These are phyloP conservation scores for Cryptosporidium ubiquitum DNA, from an alignment of 169 alveolate species.

Conservation along the genomic window DNA sequence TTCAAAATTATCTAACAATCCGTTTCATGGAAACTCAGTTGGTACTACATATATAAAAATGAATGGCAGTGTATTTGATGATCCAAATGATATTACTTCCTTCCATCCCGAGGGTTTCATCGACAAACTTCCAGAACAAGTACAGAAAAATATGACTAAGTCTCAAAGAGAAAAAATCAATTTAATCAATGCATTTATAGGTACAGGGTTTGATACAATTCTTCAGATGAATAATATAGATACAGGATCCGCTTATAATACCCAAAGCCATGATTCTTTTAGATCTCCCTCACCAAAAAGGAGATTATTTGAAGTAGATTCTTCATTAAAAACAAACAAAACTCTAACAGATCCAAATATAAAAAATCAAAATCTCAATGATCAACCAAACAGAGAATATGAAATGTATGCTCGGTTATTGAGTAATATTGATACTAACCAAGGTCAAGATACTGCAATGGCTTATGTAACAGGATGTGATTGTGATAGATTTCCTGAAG, in stretches of 20 bases:
- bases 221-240: conserved; percentile 52
- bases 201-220: conserved; percentile 65
- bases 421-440: conserved; percentile 60
- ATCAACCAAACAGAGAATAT: neutral
- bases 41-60: conserved; percentile 39
- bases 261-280: neutral
- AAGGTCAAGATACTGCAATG: conserved; percentile 74
- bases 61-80: conserved; percentile 72
- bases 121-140: conserved; percentile 49
- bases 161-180: conserved; percentile 62
- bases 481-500: conserved; percentile 59
- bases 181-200: conserved; percentile 61
- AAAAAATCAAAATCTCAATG: neutral
- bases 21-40: conserved; percentile 7
- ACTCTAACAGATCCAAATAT: neutral
- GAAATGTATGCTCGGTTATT: conserved; percentile 14
- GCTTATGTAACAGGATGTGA: conserved; percentile 74
- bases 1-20: conserved; percentile 38
- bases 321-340: neutral
- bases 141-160: conserved; percentile 52
- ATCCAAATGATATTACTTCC: conserved; percentile 49
- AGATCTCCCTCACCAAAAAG: conserved; percentile 13
- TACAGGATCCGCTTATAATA: neutral
- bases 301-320: conserved; percentile 14
- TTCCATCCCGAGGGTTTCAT: conserved; percentile 62